Evolutionary conservation across 1,284 basidiomycete species (phyloP).

Genomic region (Leucoagaricus sp.): DNA sequence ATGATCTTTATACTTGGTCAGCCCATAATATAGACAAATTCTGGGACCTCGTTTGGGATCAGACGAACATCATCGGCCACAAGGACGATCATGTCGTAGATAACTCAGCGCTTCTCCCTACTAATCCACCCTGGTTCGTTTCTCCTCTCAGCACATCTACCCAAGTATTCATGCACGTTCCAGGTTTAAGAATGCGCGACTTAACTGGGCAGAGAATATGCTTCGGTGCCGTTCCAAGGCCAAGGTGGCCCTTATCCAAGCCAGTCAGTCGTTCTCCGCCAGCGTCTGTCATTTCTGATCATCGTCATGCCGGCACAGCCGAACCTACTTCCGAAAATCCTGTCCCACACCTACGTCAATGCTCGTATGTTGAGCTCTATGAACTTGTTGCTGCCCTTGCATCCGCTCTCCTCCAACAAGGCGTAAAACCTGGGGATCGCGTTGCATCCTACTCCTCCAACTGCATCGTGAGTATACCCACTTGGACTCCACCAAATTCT

Average conservation of each 20-base stretch:
- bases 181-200: conserved; percentile 57
- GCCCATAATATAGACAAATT: conserved; percentile 62
- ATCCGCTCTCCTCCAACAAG: conserved; percentile 58
- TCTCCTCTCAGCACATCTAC: conserved; percentile 13
- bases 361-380: conserved; percentile 67
- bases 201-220: conserved; percentile 92
- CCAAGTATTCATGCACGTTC: conserved; percentile 10
- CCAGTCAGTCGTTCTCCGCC: conserved; percentile 45
- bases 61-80: conserved; percentile 62
- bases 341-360: conserved; percentile 44
- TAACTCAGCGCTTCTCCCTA: conserved; percentile 54
- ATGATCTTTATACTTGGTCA: conserved; percentile 76
- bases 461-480: conserved; percentile 57
- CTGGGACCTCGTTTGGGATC: conserved; percentile 82
- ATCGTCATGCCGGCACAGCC: conserved; percentile 36
- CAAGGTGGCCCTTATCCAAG: conserved; percentile 76
- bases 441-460: conserved; percentile 84
- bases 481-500: conserved; percentile 3
- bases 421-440: conserved; percentile 72
- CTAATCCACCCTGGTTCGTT: conserved; percentile 74
- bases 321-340: conserved; percentile 59
- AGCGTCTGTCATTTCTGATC: conserved; percentile 20
- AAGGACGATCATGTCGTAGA: conserved; percentile 67
- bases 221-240: conserved; percentile 57
- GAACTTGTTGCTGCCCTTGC: conserved; percentile 61